Conservation (phyloP, 805 yeast species). For the Grigorovia transvaalensis region DNA sequence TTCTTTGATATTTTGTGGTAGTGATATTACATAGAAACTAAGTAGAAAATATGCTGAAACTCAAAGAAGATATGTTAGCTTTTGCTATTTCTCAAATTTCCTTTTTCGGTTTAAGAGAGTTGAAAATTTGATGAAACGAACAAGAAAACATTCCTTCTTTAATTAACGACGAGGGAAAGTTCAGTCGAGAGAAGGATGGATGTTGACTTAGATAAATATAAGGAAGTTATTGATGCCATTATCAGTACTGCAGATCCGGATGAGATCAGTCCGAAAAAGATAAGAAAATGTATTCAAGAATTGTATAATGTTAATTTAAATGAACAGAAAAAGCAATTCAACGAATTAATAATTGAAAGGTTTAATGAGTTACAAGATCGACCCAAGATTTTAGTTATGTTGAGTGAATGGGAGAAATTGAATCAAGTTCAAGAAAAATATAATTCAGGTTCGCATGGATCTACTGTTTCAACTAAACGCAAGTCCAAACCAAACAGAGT, state of each 20-base stretch:
- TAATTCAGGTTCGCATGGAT: neutral
- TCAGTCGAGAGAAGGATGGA: neutral
- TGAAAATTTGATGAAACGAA: too few species aligned
- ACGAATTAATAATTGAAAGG: conserved; percentile 49
- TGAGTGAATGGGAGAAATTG: conserved; percentile 29
- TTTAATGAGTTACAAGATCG: conserved; percentile 38
- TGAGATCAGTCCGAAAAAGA: conserved; percentile 57
- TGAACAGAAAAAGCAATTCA: conserved; percentile 42
- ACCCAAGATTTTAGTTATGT: conserved; percentile 19
- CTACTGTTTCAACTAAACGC: conserved; percentile 6
- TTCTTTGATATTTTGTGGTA: too few species aligned
- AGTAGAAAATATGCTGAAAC: too few species aligned
- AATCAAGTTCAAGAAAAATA: neutral
- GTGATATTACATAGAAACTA: too few species aligned
- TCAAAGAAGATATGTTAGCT: too few species aligned
- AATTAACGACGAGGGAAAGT: neutral
- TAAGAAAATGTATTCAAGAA: conserved; percentile 63
- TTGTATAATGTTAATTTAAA: conserved; percentile 49
- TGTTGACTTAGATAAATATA: conserved; percentile 26
- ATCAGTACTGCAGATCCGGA: conserved; percentile 60
- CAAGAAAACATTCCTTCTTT: neutral
- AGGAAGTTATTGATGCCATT: conserved; percentile 55
- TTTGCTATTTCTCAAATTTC: neutral
- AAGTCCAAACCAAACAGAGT: conserved; percentile 10
- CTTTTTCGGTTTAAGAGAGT: neutral